These are phyloP conservation scores for Diplogelasinospora grovesii DNA, from an alignment of 495 filamentous ascomycete species.

Conservation along the genomic window DNA sequence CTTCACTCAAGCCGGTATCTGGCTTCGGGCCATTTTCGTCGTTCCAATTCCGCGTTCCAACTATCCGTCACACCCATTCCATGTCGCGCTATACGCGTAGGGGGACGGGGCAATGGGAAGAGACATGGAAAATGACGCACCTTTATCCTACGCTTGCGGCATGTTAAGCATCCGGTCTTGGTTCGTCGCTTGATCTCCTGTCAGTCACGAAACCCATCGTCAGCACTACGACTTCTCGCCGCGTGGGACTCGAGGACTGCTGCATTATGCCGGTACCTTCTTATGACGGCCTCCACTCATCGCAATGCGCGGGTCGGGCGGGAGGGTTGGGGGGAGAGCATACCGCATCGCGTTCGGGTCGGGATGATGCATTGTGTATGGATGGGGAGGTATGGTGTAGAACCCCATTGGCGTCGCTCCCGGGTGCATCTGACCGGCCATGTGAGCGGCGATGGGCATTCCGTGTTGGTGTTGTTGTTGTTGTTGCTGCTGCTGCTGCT, in stretches of 20 bases:
- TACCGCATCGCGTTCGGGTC: slow-evolving; percentile 46
- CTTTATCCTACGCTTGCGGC: slow-evolving; percentile 96
- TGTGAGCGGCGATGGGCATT: slow-evolving; percentile 30
- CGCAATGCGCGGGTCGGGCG: slow-evolving; percentile 53
- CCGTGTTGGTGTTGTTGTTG: slow-evolving; percentile 32
- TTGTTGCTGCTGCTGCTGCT: slow-evolving; percentile 37
- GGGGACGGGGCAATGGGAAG: neutral
- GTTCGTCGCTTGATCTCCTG: slow-evolving; percentile 95
- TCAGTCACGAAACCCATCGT: slow-evolving; percentile 19
- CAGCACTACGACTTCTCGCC: slow-evolving; percentile 10
- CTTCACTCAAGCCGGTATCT: no score
- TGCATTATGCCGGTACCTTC: slow-evolving; percentile 49
- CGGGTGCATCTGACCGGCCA: slow-evolving; percentile 28
- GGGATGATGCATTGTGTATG: slow-evolving; percentile 27
- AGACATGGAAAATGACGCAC: slow-evolving; percentile 49
- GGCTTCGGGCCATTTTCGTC: no score
- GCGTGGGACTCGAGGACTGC: slow-evolving; percentile 1
- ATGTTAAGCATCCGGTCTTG: slow-evolving; percentile 96
- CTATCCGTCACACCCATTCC: no score
- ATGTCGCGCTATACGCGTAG: no score
- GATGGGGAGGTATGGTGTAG: slow-evolving; percentile 40
- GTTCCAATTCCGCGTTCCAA: neutral
- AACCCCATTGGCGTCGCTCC: slow-evolving; percentile 26
- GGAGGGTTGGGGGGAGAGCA: slow-evolving; percentile 42
- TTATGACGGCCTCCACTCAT: slow-evolving; percentile 81